Conservation (phyloP, 768 basidiomycete species). For the Leccinum olivaceopallidum region DNA sequence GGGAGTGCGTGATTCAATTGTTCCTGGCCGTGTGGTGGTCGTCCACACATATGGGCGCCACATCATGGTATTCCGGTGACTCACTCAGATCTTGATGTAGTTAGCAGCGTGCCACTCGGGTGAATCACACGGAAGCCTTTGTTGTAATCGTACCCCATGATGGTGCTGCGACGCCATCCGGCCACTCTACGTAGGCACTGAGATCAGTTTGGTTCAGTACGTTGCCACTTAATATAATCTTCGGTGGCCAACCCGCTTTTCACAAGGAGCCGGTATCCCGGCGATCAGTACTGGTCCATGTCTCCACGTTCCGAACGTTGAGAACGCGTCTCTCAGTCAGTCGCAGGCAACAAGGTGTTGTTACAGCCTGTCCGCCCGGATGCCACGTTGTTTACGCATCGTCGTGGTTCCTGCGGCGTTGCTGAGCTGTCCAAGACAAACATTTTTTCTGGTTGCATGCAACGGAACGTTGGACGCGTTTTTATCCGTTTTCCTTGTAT, state of each 20-base stretch:
- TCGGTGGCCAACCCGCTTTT: background rate
- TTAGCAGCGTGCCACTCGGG: background rate
- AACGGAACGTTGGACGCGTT: background rate
- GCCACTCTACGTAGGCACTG: background rate
- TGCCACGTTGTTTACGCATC: slow-evolving; percentile 15
- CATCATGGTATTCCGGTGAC: slow-evolving; percentile 2
- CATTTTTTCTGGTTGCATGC: background rate
- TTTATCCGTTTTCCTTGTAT: background rate
- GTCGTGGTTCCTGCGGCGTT: background rate
- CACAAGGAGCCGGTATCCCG: slow-evolving; percentile 1
- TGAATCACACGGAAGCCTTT: background rate
- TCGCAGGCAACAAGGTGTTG: background rate
- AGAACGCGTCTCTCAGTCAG: slow-evolving; percentile 1
- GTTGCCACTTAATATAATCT: background rate
- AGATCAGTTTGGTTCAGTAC: background rate
- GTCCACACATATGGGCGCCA: slow-evolving; percentile 8
- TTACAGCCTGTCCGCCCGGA: background rate
- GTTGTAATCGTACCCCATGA: background rate
- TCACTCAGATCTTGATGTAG: background rate
- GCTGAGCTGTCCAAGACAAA: background rate
- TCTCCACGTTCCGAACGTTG: slow-evolving; percentile 2
- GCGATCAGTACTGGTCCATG: slow-evolving; percentile 2
- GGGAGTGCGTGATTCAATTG: slow-evolving; percentile 9
- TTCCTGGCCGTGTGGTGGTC: slow-evolving; percentile 6
- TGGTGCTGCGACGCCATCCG: slow-evolving; percentile 1